These are phyloP conservation scores for Arctium minus DNA, from an alignment of 129 eudicot species.

Conservation along the genomic window DNA sequence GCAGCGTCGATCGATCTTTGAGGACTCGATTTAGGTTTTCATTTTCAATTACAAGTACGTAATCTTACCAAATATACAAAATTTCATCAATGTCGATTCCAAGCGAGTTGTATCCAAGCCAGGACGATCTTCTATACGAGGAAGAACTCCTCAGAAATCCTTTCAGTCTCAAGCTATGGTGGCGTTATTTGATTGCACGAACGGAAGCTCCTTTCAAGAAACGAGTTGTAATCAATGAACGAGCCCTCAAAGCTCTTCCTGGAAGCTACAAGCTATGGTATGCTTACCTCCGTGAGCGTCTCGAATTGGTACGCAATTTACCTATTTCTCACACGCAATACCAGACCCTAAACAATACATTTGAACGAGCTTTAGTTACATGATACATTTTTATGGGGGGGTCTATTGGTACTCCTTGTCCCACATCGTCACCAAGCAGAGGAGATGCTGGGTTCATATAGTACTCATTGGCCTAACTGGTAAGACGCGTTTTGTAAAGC, in stretches of 20 bases:
- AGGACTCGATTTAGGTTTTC: not conserved
- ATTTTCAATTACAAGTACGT: not conserved
- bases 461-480: too few relatives aligned
- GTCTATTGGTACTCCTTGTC: too few relatives aligned
- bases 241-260: constrained; percentile 80
- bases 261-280: constrained; percentile 92
- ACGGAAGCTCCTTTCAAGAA: constrained; percentile 58
- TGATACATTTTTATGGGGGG: too few relatives aligned
- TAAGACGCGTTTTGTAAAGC: too few relatives aligned
- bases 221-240: constrained; percentile 67
- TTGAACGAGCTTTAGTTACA: constrained; percentile 82
- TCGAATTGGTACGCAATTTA: constrained; percentile 64
- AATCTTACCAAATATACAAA: not conserved
- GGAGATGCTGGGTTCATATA: too few relatives aligned
- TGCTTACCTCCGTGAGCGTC: constrained; percentile 92
- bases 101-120: constrained; percentile 55
- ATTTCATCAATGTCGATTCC: constrained; percentile 31
- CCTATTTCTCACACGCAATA: constrained; percentile 49
- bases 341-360: constrained; percentile 63
- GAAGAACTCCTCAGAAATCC: constrained; percentile 83
- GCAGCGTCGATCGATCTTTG: constrained; percentile 11
- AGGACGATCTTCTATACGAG: constrained; percentile 73
- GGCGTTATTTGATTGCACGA: constrained; percentile 78
- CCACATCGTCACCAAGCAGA: too few relatives aligned
- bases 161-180: constrained; percentile 80